Evolutionary conservation across 2,329 filamentous ascomycete genomes (phyloP).

Genomic region (Penicillium italicum): DNA sequence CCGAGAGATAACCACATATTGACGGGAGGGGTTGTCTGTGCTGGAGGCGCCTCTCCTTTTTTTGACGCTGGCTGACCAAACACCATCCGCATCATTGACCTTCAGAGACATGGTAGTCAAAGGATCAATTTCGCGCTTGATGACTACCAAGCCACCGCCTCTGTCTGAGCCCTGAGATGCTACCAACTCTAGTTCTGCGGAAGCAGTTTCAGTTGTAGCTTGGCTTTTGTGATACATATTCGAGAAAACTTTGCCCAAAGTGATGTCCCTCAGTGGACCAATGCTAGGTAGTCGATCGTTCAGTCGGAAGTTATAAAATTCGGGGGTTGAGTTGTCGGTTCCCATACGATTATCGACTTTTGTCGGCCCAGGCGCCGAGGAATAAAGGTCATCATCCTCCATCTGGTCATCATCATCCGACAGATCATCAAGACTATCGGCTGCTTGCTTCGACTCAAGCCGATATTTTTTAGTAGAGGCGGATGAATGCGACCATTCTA

Average conservation of each 20-base stretch:
- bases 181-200: slow-evolving; percentile 49
- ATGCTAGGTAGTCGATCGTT: slow-evolving; percentile 75
- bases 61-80: slow-evolving; percentile 70
- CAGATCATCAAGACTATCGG: slow-evolving; percentile 50
- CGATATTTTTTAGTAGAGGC: slow-evolving; percentile 58
- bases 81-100: slow-evolving; percentile 67
- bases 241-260: slow-evolving; percentile 59
- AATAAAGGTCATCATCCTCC: slow-evolving; percentile 55
- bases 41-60: slow-evolving; percentile 48
- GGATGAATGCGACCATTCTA: slow-evolving; percentile 73
- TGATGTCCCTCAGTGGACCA: slow-evolving; percentile 72
- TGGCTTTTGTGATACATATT: slow-evolving; percentile 47
- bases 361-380: slow-evolving; percentile 29
- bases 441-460: slow-evolving; percentile 53
- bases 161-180: slow-evolving; percentile 53
- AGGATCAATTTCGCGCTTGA: slow-evolving; percentile 76
- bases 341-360: slow-evolving; percentile 15
- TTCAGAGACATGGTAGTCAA: slow-evolving; percentile 66
- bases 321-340: slow-evolving; percentile 23
- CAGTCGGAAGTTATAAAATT: slow-evolving; percentile 68
- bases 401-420: slow-evolving; percentile 57
- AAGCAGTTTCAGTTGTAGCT: slow-evolving; percentile 37
- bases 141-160: slow-evolving; percentile 66
- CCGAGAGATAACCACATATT: slow-evolving; percentile 80
- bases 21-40: slow-evolving; percentile 56